These are phyloP conservation scores for Lasiodiplodia hormozganensis DNA, from an alignment of 2,329 filamentous ascomycete genomes.

Conservation along the genomic window DNA sequence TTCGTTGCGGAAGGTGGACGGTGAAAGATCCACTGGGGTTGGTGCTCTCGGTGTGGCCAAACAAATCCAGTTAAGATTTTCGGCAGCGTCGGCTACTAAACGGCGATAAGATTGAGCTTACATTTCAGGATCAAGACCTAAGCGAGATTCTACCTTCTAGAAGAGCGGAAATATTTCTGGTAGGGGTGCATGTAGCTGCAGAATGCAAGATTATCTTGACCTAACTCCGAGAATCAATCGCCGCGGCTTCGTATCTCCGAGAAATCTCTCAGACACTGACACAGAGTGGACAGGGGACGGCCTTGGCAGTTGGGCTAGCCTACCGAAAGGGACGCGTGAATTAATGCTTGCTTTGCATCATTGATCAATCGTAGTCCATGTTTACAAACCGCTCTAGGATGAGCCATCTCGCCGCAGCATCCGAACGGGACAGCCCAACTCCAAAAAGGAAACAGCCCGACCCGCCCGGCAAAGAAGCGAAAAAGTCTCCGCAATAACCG, in stretches of 20 bases:
- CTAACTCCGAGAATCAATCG: background rate
- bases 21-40: background rate
- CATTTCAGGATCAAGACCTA: background rate
- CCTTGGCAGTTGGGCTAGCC: background rate
- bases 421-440: background rate
- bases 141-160: background rate
- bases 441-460: background rate
- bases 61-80: background rate
- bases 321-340: background rate
- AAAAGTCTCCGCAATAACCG: no score
- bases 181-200: no score
- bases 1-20: background rate
- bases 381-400: background rate
- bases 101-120: background rate
- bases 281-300: background rate
- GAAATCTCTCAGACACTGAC: background rate
- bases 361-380: background rate
- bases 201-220: no score
- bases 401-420: background rate
- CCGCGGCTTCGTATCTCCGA: background rate
- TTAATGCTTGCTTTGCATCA: background rate
- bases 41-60: background rate
- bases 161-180: background rate
- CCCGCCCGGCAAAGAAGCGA: no score
- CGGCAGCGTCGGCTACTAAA: background rate